Conservation (phyloP, 805 yeast genomes). For the Schwanniomyces yamadae region DNA sequence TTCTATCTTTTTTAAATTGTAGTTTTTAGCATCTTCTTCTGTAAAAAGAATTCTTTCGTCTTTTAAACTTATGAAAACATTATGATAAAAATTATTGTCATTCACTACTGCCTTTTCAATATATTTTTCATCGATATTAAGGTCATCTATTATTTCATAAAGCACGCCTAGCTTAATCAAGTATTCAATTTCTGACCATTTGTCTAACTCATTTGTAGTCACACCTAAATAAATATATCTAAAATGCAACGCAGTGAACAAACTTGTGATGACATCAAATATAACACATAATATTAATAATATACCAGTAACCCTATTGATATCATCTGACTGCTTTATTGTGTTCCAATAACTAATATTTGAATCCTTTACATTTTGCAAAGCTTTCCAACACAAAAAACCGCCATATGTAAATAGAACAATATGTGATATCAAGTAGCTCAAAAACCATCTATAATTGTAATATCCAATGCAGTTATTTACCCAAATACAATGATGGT, state of each 20-base stretch:
- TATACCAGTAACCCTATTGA: slow-evolving; percentile 42
- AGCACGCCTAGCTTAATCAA: slow-evolving; percentile 31
- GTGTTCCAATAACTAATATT: slow-evolving; percentile 19
- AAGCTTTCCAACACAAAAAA: slow-evolving; percentile 26
- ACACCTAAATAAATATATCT: slow-evolving; percentile 59
- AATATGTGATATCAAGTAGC: slow-evolving; percentile 52
- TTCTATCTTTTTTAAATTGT: slow-evolving; percentile 16
- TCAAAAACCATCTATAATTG: slow-evolving; percentile 61
- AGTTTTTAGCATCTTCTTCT: slow-evolving; percentile 9
- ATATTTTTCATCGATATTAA: slow-evolving; percentile 13
- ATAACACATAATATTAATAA: slow-evolving; percentile 39
- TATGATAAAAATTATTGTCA: slow-evolving; percentile 10
- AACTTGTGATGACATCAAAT: slow-evolving; percentile 33
- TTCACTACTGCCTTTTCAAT: slow-evolving; percentile 21
- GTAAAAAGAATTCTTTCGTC: slow-evolving; percentile 22
- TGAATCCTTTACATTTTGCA: slow-evolving; percentile 10
- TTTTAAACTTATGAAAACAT: slow-evolving; percentile 28
- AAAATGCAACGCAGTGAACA: slow-evolving; percentile 47
- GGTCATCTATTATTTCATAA: slow-evolving; percentile 17
- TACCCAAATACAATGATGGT: slow-evolving; percentile 66
- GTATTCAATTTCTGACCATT: slow-evolving; percentile 66
- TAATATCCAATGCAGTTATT: slow-evolving; percentile 73
- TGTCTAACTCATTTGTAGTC: slow-evolving; percentile 71
- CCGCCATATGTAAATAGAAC: slow-evolving; percentile 42
- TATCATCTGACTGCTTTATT: slow-evolving; percentile 24